phyloP scores from a whole-genome alignment of 139 green algal genomes.

The Volvox africanus region DNA sequence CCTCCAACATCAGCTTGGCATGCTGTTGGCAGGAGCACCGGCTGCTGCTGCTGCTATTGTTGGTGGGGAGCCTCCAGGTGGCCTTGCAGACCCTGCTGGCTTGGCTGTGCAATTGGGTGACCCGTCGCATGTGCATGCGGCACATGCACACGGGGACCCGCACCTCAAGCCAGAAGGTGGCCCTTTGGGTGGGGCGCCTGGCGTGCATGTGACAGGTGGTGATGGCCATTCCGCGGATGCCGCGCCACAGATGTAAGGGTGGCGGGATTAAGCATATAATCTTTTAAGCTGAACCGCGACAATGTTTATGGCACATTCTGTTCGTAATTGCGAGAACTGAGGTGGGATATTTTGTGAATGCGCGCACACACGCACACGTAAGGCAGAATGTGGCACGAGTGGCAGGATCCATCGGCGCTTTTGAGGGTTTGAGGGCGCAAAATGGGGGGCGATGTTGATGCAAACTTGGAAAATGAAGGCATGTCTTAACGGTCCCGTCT shows the following conservation, averaged over 20 bases:
- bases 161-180: not conserved
- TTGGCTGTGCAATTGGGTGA: not conserved
- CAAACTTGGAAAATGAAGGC: too few species aligned
- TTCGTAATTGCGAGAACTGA: too few species aligned
- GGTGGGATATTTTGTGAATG: too few species aligned
- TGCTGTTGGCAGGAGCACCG: not conserved
- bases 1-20: constrained; percentile 20
- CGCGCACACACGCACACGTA: too few species aligned
- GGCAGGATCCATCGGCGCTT: too few species aligned
- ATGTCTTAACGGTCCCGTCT: too few species aligned
- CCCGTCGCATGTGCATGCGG: not conserved
- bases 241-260: not conserved
- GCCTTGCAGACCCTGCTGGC: not conserved
- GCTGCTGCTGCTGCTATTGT: constrained; percentile 5
- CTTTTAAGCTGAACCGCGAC: too few species aligned
- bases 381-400: too few species aligned
- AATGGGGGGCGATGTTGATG: too few species aligned
- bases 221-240: not conserved
- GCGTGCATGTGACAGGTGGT: not conserved
- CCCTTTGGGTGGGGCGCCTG: not conserved
- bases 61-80: not conserved
- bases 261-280: too few species aligned
- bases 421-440: too few species aligned
- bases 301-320: too few species aligned
- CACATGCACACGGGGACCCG: not conserved